Percentiles rank a stretch among this genome's conserved stretches.
Evolutionary conservation across 2,329 filamentous ascomycete genomes (phyloP).

Genomic region (Fusarium duplospermum): DNA sequence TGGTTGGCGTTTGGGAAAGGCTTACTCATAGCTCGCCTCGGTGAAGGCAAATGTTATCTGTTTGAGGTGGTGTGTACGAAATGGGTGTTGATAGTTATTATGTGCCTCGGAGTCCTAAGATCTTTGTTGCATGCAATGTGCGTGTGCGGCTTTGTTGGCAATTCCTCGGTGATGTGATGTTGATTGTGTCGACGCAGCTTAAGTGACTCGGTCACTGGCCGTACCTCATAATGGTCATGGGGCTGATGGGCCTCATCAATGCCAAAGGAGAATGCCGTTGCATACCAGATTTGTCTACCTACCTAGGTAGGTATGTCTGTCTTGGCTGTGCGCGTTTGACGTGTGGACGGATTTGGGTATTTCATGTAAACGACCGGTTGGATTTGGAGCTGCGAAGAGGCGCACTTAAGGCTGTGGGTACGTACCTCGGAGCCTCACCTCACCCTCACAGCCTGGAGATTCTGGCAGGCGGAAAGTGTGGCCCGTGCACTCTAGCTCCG

Average conservation of each 20-base stretch:
- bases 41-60: constrained; percentile 21
- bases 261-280: neutral
- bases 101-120: constrained; percentile 4
- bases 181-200: neutral
- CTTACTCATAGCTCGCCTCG: constrained; percentile 15
- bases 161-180: neutral
- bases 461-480: neutral
- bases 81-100: constrained; percentile 12
- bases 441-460: neutral
- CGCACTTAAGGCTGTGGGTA: constrained; percentile 1
- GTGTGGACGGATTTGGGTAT: neutral
- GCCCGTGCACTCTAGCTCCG: constrained; percentile 35
- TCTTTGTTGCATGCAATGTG: neutral
- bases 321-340: neutral
- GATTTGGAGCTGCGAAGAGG: neutral
- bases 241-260: neutral
- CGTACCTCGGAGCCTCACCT: constrained; percentile 11
- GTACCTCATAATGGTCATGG: neutral
- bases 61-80: constrained; percentile 4
- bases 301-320: neutral
- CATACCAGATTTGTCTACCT: neutral
- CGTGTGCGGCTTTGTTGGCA: neutral
- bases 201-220: neutral
- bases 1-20: constrained; percentile 38
- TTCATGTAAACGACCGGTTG: neutral